Percentiles rank a stretch among this genome's conserved stretches.
Conservation (phyloP, 371 early-diverging fungal species). For the Coemansia sp. region DNA sequence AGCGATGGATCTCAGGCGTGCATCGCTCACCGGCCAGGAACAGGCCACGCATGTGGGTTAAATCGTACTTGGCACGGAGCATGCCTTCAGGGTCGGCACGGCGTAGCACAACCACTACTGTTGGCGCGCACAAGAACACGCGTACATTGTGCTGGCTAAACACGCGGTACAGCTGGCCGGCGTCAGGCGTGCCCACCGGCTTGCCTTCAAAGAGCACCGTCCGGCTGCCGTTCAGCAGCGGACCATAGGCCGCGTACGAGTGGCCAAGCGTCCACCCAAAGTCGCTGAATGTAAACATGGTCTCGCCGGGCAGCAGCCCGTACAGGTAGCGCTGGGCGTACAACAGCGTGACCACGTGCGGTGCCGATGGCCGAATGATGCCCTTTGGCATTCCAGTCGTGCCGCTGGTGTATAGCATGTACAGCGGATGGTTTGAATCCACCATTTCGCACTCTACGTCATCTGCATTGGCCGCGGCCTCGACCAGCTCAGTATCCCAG, state of each 20-base stretch:
- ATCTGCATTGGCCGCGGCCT: constrained; percentile 45
- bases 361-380: constrained; percentile 90
- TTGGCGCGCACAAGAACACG: constrained; percentile 91
- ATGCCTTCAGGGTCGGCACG: constrained; percentile 80
- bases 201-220: constrained; percentile 93
- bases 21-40: constrained; percentile 93
- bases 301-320: constrained; percentile 66
- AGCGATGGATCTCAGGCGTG: constrained; percentile 64
- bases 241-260: constrained; percentile 87
- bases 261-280: constrained; percentile 97
- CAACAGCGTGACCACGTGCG: constrained; percentile 79
- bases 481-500: constrained; percentile 60
- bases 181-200: constrained; percentile 84
- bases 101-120: constrained; percentile 83
- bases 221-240: constrained; percentile 81
- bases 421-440: constrained; percentile 82
- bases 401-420: constrained; percentile 93
- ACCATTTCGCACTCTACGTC: constrained; percentile 64
- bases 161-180: constrained; percentile 80
- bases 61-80: constrained; percentile 58
- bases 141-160: constrained; percentile 75
- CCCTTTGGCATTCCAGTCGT: constrained; percentile 89
- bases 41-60: constrained; percentile 65
- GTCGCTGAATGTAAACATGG: constrained; percentile 83
- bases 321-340: constrained; percentile 83